Evolutionary conservation across 73 alveolate genomes (phyloP), one percentile per base, ranked within the genome.

Genomic region (Breviolum minutum): DNA sequence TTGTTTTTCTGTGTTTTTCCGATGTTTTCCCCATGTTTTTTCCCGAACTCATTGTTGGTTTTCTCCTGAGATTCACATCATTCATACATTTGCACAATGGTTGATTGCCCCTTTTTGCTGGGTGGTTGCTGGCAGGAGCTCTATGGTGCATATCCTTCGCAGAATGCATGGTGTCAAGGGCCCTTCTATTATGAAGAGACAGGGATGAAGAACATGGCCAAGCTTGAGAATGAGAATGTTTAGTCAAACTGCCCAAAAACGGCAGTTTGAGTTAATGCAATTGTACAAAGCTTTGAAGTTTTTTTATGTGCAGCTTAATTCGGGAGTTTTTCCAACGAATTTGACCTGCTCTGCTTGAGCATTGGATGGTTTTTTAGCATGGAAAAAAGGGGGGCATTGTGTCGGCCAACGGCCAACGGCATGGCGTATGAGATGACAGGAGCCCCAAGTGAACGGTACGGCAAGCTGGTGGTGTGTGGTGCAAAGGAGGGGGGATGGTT

Each of bases 371-470:
- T 16, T 20, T 66, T 13, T 69, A 20, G 19, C 24, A 20, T n/a
- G 77, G 7, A 40, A 40, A 69, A 69, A 69, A 69, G 54, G 54
- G 54, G 54, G 54, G 54, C 77, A 68, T 68, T 54, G 83, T 69
- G 66, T 64, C 40, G 14, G 0, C 5, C 29, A n/a, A 79, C 11
- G 14, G 64, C 63, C 40, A 32, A 79, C n/a, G 19, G 32, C n/a
- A 5, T 19, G 60, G 20, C 84, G 32, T 19, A 8, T 12, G 60
- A 7, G 13, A 1, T 20, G 14, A 26, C 83, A 89, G 96, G 96
- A 89, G 74, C 96, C 26, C 96, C 96, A 13, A 89, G 96, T 63
- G 87, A 74, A 19, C 96, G 96, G 29, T 89, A 89, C 14, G 96
- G 87, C 26, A 30, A 89, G 96, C 71, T 89, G 87, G 96, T 89